These are phyloP conservation scores for Capronia americana DNA, from an alignment of 2,329 filamentous ascomycete species.

Conservation along the genomic window DNA sequence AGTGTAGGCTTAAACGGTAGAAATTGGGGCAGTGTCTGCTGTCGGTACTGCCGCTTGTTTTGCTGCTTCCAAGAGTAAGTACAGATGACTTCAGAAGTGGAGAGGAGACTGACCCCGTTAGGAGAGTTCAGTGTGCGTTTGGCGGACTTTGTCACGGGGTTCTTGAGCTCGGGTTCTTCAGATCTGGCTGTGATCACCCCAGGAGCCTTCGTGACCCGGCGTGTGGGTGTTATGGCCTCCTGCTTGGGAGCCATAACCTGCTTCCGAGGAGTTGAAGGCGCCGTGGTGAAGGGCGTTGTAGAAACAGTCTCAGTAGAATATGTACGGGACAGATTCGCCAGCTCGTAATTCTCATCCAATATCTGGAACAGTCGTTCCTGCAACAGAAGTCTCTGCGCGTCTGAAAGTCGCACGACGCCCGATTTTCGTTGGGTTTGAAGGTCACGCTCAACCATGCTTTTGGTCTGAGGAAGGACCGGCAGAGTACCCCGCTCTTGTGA, in stretches of 20 bases:
- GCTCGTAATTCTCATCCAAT: constrained; percentile 43
- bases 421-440: constrained; percentile 2
- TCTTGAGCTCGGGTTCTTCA: constrained; percentile 28
- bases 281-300: not conserved
- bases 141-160: constrained; percentile 17
- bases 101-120: constrained; percentile 17
- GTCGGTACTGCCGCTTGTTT: constrained; percentile 24
- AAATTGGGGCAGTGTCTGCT: constrained; percentile 23
- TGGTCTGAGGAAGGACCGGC: constrained; percentile 33
- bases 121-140: constrained; percentile 27
- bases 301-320: constrained; percentile 21
- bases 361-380: constrained; percentile 42
- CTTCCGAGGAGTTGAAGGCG: constrained; percentile 9
- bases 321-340: constrained; percentile 41
- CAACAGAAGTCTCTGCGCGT: constrained; percentile 40
- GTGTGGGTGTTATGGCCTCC: constrained; percentile 4
- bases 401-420: constrained; percentile 15
- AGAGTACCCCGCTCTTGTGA: constrained; percentile 42
- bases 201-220: not conserved
- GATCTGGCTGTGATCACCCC: not conserved
- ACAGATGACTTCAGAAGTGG: not conserved
- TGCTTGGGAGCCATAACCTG: not conserved
- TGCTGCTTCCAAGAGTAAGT: constrained; percentile 21
- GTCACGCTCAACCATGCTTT: constrained; percentile 37
- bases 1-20: not conserved